Evolutionary conservation across 2,329 filamentous ascomycete species (phyloP).

Genomic region (Trichoderma koningiopsis): DNA sequence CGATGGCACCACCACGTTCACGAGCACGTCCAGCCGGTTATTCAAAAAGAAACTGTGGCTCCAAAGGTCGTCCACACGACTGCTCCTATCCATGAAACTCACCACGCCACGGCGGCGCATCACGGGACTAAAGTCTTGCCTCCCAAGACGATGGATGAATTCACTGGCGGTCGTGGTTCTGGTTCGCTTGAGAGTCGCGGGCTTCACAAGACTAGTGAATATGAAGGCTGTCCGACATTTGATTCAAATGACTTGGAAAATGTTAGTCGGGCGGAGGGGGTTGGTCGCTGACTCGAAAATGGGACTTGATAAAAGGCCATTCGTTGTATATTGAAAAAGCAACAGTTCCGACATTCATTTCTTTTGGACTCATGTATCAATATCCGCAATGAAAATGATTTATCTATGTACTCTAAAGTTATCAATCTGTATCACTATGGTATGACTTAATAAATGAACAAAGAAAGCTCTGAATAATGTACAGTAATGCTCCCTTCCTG

Average conservation of each 20-base stretch:
- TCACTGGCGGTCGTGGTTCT: conserved; percentile 42
- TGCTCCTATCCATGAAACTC: conserved; percentile 70
- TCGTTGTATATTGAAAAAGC: not conserved
- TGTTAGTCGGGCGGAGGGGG: not conserved
- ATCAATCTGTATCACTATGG: no score
- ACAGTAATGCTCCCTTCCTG: no score
- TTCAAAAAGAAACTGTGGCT: conserved; percentile 70
- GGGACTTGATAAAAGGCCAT: not conserved
- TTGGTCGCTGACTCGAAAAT: not conserved
- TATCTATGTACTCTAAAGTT: no score
- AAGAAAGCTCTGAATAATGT: no score
- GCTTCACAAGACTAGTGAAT: conserved; percentile 57
- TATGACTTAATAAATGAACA: no score
- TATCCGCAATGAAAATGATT: no score
- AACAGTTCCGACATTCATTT: not conserved
- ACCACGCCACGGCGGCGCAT: conserved; percentile 67
- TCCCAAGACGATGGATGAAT: conserved; percentile 65
- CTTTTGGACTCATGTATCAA: no score
- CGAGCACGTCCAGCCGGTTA: conserved; percentile 69
- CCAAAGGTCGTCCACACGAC: conserved; percentile 72
- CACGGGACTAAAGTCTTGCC: conserved; percentile 67
- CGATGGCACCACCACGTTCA: conserved; percentile 54
- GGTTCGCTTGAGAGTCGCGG: conserved; percentile 54
- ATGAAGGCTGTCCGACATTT: conserved; percentile 60
- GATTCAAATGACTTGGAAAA: conserved; percentile 3